Evolutionary conservation across 2,329 filamentous ascomycete genomes (phyloP), one percentile per base, ranked within the genome.

Genomic region (Aspergillus ruber): DNA sequence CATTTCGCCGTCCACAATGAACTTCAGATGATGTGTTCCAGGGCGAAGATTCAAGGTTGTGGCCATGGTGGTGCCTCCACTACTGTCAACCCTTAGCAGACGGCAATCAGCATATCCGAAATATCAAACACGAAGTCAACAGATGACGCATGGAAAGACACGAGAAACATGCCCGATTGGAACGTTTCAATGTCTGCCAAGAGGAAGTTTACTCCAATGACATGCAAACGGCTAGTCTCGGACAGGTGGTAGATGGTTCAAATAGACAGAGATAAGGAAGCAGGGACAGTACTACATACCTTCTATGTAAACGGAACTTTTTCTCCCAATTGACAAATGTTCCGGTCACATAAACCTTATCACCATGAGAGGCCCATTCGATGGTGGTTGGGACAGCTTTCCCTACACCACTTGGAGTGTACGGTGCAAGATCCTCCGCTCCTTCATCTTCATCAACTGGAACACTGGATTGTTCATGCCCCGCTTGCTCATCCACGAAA

Each of bases 291-390:
- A 25, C 44, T 29, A 82, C 86, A 81, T 80, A 95, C 90, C 88
- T 85, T 68, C 81, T 84, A 68, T 90, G 83, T 63, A 98, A 75
- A 58, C 86, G 82, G 66, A 90, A 94, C 72, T 97, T 97, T 66
- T 86, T 85, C 70, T 94, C 90, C 93, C 93, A 98, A 66, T 91
- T 88, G 59, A 95, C 94, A 64, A 97, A 96, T 17, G 93, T 97
- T 55, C 91, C 91, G 0, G 93, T 98, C 41, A 98, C 90, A 67
- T 95, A 98, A 54, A 97, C 83, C 69, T 90, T 94, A 49, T 95
- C 87, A 49, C 88, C 90, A 45, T 83, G 82, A 7, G 82, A 80
- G 55, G 80, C 80, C 93, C 93, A 98, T 69, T 94, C 87, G 49
- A 98, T 82, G 49, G 80, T 74, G 1, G 88, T 95, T 2, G 89